These are phyloP conservation scores for Dactylonectria macrodidyma DNA, from an alignment of 2,329 filamentous ascomycete genomes.

Conservation along the genomic window DNA sequence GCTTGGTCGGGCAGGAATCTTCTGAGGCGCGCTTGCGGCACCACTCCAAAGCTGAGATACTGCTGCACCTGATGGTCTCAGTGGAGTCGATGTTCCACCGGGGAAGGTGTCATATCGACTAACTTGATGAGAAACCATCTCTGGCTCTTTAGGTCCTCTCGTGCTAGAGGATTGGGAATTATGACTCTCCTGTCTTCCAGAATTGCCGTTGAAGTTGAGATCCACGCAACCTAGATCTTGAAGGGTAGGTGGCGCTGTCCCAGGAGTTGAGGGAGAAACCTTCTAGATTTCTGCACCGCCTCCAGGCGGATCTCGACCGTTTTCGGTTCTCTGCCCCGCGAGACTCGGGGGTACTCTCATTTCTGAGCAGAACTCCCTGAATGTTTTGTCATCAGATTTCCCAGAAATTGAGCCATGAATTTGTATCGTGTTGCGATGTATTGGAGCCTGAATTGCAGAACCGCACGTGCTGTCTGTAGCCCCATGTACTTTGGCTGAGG, in stretches of 20 bases:
- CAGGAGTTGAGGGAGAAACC: constrained; percentile 26
- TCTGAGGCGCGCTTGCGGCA: constrained; percentile 31
- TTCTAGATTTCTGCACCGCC: constrained; percentile 37
- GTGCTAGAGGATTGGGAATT: background rate
- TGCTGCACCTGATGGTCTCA: background rate
- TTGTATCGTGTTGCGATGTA: constrained; percentile 1
- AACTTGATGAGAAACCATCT: background rate
- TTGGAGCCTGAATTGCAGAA: background rate
- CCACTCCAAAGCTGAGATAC: constrained; percentile 18
- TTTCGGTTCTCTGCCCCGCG: constrained; percentile 4
- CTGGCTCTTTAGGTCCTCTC: background rate
- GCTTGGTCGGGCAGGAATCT: constrained; percentile 29
- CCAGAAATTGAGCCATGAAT: background rate
- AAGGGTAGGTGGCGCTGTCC: background rate
- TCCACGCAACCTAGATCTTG: background rate
- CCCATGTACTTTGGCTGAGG: background rate
- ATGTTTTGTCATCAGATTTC: constrained; percentile 38
- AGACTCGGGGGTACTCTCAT: constrained; percentile 36
- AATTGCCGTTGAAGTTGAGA: background rate
- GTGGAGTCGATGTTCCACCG: background rate
- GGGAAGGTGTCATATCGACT: constrained; percentile 17
- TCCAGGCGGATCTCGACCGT: constrained; percentile 18
- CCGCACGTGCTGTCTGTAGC: background rate
- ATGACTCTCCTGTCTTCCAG: background rate
- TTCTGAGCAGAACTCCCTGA: constrained; percentile 45